Percentiles rank a stretch among this genome's conserved stretches.
Conservation (phyloP, 805 yeast species). For the Phaffomyces antillensis region DNA sequence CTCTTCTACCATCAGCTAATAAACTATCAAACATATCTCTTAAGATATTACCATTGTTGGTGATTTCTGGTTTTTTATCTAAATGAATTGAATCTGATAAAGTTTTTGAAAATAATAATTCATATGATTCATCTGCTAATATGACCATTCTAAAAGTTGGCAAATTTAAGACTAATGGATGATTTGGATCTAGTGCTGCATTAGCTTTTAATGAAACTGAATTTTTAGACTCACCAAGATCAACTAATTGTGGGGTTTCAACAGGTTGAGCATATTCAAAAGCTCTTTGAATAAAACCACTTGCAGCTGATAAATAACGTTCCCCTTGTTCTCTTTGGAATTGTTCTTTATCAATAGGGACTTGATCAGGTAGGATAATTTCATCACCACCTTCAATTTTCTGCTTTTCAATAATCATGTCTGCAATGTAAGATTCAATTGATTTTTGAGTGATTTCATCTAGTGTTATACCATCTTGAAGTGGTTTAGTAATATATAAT, state of each 20-base stretch:
- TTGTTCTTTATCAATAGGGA: slow-evolving; percentile 54
- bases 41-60: slow-evolving; percentile 47
- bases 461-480: slow-evolving; percentile 64
- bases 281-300: slow-evolving; percentile 77
- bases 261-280: slow-evolving; percentile 84
- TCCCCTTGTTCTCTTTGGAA: slow-evolving; percentile 63
- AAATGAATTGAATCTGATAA: slow-evolving; percentile 64
- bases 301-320: slow-evolving; percentile 79
- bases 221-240: slow-evolving; percentile 30
- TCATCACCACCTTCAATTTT: slow-evolving; percentile 25
- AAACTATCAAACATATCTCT: slow-evolving; percentile 88
- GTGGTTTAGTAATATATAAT: slow-evolving; percentile 73
- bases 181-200: slow-evolving; percentile 74
- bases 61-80: slow-evolving; percentile 40
- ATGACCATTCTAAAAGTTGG: slow-evolving; percentile 94
- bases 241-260: slow-evolving; percentile 38
- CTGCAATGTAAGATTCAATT: slow-evolving; percentile 64
- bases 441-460: slow-evolving; percentile 58
- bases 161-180: slow-evolving; percentile 66
- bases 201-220: slow-evolving; percentile 42
- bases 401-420: slow-evolving; percentile 37
- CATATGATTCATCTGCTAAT: slow-evolving; percentile 89
- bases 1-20: slow-evolving; percentile 86
- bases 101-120: slow-evolving; percentile 68
- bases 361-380: slow-evolving; percentile 48